Evolutionary conservation across 768 basidiomycete species (phyloP).

Genomic region (Tricholoma saponaceum): DNA sequence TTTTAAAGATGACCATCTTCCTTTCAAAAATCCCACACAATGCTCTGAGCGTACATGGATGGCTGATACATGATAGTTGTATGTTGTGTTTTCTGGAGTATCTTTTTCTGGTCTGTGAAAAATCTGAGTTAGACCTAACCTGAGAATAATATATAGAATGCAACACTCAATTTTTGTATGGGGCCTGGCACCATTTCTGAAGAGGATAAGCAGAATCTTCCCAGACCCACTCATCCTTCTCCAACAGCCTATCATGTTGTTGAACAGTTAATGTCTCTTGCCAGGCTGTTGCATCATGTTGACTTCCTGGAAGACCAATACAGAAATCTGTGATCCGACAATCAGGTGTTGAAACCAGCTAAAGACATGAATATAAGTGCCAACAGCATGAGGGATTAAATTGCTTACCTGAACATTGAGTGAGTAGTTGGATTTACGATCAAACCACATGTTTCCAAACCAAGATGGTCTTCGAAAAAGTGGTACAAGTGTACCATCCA

Average conservation of each 20-base stretch:
- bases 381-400: background rate
- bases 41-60: constrained; percentile 23
- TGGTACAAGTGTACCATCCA: constrained; percentile 36
- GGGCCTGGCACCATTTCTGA: constrained; percentile 15
- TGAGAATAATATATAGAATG: background rate
- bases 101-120: constrained; percentile 18
- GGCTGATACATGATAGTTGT: background rate
- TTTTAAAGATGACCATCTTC: constrained; percentile 21
- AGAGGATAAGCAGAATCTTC: constrained; percentile 24
- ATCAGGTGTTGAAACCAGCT: constrained; percentile 17
- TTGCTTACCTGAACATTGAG: background rate
- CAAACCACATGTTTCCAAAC: background rate
- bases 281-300: constrained; percentile 30
- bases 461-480: constrained; percentile 10
- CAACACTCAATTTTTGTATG: constrained; percentile 18
- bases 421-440: background rate
- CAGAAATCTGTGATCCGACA: constrained; percentile 24
- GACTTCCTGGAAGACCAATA: constrained; percentile 27
- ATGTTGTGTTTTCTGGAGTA: background rate
- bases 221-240: constrained; percentile 26
- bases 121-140: background rate
- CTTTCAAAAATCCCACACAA: constrained; percentile 26
- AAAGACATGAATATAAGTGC: background rate
- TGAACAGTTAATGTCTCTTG: constrained; percentile 18
- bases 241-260: constrained; percentile 10